A percentile compares a stretch with the other conserved stretches of the same genome.
Evolutionary conservation across 768 basidiomycete genomes (phyloP).

Genomic region (Russula virescens): DNA sequence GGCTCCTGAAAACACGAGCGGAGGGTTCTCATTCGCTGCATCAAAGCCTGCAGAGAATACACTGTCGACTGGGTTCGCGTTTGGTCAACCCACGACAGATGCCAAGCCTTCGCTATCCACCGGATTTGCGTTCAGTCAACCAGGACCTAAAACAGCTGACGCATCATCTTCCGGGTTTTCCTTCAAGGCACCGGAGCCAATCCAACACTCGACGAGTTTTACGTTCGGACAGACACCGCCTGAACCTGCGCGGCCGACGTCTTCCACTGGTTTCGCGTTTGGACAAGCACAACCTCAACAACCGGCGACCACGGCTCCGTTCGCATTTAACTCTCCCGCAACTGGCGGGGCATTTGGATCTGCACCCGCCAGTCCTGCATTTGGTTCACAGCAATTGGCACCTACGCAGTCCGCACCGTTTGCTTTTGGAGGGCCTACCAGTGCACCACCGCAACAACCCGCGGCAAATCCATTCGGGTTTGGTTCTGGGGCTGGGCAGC

Average conservation of each 20-base stretch:
- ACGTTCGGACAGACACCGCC: conserved; percentile 26
- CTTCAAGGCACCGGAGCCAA: conserved; percentile 21
- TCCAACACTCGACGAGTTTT: conserved; percentile 25
- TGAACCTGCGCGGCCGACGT: conserved; percentile 34
- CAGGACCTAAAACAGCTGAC: conserved; percentile 21
- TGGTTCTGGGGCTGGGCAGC: conserved; percentile 28
- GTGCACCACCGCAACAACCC: conserved; percentile 30
- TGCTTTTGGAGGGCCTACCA: conserved; percentile 29
- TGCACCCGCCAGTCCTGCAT: conserved; percentile 24
- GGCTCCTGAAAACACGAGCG: conserved; percentile 30
- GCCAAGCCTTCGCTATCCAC: conserved; percentile 12
- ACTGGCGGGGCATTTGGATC: conserved; percentile 28
- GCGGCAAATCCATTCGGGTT: conserved; percentile 32
- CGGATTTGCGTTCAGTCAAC: conserved; percentile 16
- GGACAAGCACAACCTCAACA: conserved; percentile 31
- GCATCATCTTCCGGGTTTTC: conserved; percentile 17
- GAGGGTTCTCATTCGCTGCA: conserved; percentile 31
- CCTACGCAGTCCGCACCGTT: conserved; percentile 22
- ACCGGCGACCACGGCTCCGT: conserved; percentile 25
- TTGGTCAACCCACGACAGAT: conserved; percentile 10
- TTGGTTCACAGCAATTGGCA: conserved; percentile 10
- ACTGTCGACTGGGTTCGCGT: conserved; percentile 13
- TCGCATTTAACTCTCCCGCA: conserved; percentile 28
- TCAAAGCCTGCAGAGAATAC: conserved; percentile 17
- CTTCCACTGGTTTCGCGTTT: conserved; percentile 29